Evolutionary conservation across 73 alveolate species (phyloP), one percentile per base, ranked within the genome.

Genomic region (Paramecium sonneborni): DNA sequence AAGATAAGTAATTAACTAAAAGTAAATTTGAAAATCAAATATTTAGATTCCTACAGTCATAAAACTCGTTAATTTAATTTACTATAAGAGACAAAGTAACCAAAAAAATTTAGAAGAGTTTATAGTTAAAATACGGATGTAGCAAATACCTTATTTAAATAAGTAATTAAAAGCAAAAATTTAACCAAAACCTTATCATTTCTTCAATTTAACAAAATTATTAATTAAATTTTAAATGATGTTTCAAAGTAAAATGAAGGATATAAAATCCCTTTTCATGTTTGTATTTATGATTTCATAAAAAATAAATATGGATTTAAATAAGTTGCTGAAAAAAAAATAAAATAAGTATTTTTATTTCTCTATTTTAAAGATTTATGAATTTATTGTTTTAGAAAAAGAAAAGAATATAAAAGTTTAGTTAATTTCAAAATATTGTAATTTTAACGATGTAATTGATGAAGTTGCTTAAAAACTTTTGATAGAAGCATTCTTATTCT

Each of bases 91-190:
- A 62, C 43, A 0, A 79, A 79, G 14, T 55, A 39, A 43, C 35
- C 90, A 2, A 79, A 79, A 44, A 79, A 9, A 24, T 30, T 79
- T 79, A 79, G 55, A 79, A 79, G 74, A 28, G 90, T 79, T 44
- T 79, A 79, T 62, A 79, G 90, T 44, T 23, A 79, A 79, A 79
- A 79, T 46, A 79, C 90, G 5, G 90, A 79, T 79, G 90, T 44
- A 39, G 90, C 90, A 5, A 79, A 79, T 44, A 38, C 8, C 12
- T 24, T 79, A 24, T 24, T 79, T 21, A 43, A 44, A 39, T 32
- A 38, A 24, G 55, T 46, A 5, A 79, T 79, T 8, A 79, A 79
- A 3, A 79, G 32, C 10, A 24, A 39, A 14, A 79, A 79, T 57
- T 12, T 26, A 18, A 79, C 18, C 14, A 43, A 44, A 44, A 79